A percentile compares a stretch with the other conserved stretches of the same genome.
Evolutionary conservation across 129 eudicot species (phyloP).

Genomic region (Artemisia tridentata): DNA sequence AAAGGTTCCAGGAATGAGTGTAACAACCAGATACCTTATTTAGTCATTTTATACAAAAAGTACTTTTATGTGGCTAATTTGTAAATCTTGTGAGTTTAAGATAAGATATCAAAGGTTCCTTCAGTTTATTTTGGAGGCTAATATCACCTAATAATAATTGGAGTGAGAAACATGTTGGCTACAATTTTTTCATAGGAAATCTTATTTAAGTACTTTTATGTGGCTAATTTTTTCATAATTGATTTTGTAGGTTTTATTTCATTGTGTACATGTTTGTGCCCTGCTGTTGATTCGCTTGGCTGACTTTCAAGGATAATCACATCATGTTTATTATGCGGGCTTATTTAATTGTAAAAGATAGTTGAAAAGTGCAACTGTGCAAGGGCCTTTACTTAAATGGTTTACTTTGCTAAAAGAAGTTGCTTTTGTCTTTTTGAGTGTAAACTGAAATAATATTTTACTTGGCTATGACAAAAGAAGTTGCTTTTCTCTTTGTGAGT

Average conservation of each 20-base stretch:
- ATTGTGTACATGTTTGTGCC: slow-evolving; percentile 7
- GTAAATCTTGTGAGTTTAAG: too few relatives aligned
- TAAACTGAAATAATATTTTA: neutral
- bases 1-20: too few relatives aligned
- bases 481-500: neutral
- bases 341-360: neutral
- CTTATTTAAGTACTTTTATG: too few relatives aligned
- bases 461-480: neutral
- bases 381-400: neutral
- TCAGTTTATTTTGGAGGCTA: too few relatives aligned
- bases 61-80: too few relatives aligned
- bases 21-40: too few relatives aligned
- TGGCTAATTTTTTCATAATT: too few relatives aligned
- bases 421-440: neutral
- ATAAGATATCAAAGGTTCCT: too few relatives aligned
- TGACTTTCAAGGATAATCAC: neutral
- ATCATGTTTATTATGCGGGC: neutral
- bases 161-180: too few relatives aligned
- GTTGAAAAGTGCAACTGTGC: neutral
- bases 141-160: too few relatives aligned
- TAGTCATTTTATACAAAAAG: too few relatives aligned
- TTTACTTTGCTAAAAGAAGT: slow-evolving; percentile 1
- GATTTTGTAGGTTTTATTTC: neutral
- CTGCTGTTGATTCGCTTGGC: neutral
- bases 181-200: too few relatives aligned